Conservation (phyloP, 768 basidiomycete genomes). For the Tricholomella constricta region DNA sequence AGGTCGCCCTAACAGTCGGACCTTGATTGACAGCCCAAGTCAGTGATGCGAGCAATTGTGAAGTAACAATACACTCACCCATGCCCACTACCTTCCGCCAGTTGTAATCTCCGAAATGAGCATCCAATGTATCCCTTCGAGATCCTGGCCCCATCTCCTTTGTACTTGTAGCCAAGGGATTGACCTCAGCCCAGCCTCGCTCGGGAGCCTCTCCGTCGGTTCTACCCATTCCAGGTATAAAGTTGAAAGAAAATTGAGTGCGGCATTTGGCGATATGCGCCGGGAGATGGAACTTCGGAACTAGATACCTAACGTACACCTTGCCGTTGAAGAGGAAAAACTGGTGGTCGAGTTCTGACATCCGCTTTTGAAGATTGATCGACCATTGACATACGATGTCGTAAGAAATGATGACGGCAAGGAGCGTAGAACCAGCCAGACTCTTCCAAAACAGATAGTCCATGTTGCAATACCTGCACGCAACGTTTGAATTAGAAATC, state of each 20-base stretch:
- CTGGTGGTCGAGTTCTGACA: background rate
- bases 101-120: too few relatives aligned
- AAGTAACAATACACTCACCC: too few relatives aligned
- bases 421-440: constrained; percentile 7
- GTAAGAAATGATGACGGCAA: constrained; percentile 18
- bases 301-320: constrained; percentile 7
- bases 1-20: too few relatives aligned
- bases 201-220: too few relatives aligned
- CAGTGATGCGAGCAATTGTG: too few relatives aligned
- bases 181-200: constrained; percentile 23
- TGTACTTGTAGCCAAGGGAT: constrained; percentile 17
- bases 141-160: constrained; percentile 29
- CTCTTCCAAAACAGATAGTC: constrained; percentile 22
- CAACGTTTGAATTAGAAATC: too few relatives aligned
- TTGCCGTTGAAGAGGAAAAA: background rate
- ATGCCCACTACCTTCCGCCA: too few relatives aligned
- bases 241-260: too few relatives aligned
- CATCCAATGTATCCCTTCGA: too few relatives aligned
- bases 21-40: too few relatives aligned
- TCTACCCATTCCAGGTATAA: too few relatives aligned
- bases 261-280: too few relatives aligned
- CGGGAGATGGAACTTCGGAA: constrained; percentile 34
- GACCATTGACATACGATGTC: constrained; percentile 32
- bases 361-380: constrained; percentile 18
- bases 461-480: constrained; percentile 14